A percentile compares a stretch with the other conserved stretches of the same genome.
Evolutionary conservation across 2,329 filamentous ascomycete genomes (phyloP).

Genomic region (Fusarium chaquense): DNA sequence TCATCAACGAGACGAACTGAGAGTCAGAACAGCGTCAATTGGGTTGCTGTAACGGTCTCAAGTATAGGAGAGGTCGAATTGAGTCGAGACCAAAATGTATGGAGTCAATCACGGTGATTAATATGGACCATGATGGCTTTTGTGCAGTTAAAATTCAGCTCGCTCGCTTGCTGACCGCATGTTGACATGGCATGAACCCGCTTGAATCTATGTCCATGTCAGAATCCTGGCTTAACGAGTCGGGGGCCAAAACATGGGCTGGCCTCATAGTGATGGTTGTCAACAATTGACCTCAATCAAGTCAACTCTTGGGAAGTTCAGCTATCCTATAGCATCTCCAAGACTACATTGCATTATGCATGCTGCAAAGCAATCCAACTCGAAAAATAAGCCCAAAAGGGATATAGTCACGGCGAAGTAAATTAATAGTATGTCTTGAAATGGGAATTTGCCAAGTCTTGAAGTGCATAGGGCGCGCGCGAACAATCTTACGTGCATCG

Average conservation of each 20-base stretch:
- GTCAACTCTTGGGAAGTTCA: neutral
- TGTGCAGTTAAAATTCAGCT: constrained; percentile 21
- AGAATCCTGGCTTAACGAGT: constrained; percentile 26
- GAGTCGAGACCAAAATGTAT: constrained; percentile 3
- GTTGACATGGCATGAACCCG: constrained; percentile 34
- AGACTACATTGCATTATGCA: neutral
- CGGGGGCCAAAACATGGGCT: constrained; percentile 18
- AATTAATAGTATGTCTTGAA: neutral
- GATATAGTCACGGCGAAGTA: neutral
- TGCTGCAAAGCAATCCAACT: constrained; percentile 10
- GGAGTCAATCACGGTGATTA: neutral
- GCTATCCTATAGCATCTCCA: too few relatives aligned
- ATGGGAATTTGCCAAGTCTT: constrained; percentile 10
- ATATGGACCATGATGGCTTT: constrained; percentile 11
- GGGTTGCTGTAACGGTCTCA: neutral
- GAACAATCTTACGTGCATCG: constrained; percentile 34
- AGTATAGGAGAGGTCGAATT: neutral
- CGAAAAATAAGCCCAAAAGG: constrained; percentile 7
- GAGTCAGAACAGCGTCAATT: constrained; percentile 1
- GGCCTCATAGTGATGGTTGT: constrained; percentile 14
- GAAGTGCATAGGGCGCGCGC: constrained; percentile 2
- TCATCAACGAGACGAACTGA: neutral
- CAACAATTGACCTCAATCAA: neutral
- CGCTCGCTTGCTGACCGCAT: constrained; percentile 33
- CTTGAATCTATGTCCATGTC: constrained; percentile 14